Percentiles rank a stretch among this genome's conserved stretches.
phyloP scores from a whole-genome alignment of 257 asterid genomes.

The Henckelia pumila region DNA sequence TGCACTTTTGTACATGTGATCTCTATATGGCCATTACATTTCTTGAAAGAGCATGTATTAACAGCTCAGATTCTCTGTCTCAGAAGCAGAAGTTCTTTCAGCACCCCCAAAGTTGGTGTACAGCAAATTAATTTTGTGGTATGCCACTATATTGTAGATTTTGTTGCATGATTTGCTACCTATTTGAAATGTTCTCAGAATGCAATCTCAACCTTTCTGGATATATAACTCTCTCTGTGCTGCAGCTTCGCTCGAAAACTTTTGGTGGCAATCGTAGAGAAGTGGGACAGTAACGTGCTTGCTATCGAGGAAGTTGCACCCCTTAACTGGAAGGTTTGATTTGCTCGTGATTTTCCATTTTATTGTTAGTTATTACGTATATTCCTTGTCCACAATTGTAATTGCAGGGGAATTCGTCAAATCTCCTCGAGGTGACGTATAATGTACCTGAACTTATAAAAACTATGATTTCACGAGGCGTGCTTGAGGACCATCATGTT shows the following conservation, averaged over 20 bases:
- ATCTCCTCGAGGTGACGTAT: too few species aligned
- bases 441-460: too few species aligned
- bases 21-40: constrained; percentile 7
- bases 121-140: constrained; percentile 90
- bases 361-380: neutral
- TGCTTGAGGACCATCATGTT: too few species aligned
- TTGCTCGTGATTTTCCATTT: neutral
- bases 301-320: constrained; percentile 76
- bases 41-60: constrained; percentile 19
- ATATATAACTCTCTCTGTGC: constrained; percentile 20
- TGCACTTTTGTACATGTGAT: neutral
- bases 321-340: constrained; percentile 75
- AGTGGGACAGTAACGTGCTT: constrained; percentile 75
- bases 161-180: neutral
- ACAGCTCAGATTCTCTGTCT: constrained; percentile 21
- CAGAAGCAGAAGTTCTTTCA: constrained; percentile 91
- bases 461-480: too few species aligned
- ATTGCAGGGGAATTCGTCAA: too few species aligned
- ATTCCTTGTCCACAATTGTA: neutral
- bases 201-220: constrained; percentile 12
- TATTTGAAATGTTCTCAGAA: constrained; percentile 16
- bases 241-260: constrained; percentile 87
- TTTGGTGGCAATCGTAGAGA: constrained; percentile 81
- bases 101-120: constrained; percentile 96
- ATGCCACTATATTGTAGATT: constrained; percentile 25